These are phyloP conservation scores for Nakazawaea anatomiae DNA, from an alignment of 805 yeast species.

Conservation along the genomic window DNA sequence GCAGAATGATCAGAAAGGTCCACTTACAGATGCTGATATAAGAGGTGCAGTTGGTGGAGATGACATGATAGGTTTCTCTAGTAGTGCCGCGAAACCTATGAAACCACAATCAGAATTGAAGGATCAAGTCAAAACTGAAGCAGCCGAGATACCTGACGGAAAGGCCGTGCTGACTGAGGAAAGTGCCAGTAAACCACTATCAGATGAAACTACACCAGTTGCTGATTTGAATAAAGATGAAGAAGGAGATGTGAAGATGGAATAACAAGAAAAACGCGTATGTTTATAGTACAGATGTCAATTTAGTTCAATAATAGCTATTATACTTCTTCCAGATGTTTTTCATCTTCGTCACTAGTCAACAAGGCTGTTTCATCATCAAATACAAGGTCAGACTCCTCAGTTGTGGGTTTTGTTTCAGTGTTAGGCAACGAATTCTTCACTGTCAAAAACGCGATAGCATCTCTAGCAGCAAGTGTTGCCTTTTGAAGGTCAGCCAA, in stretches of 20 bases:
- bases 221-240: slow-evolving; percentile 10
- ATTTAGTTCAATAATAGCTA: too few relatives aligned
- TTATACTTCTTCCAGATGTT: neutral
- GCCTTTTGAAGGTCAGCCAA: slow-evolving; percentile 40
- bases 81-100: slow-evolving; percentile 22
- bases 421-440: slow-evolving; percentile 17
- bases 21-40: slow-evolving; percentile 32
- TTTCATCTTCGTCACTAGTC: neutral
- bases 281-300: too few relatives aligned
- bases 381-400: neutral
- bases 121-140: slow-evolving; percentile 5
- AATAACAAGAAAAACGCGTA: neutral
- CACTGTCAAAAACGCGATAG: slow-evolving; percentile 51
- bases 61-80: slow-evolving; percentile 24
- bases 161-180: slow-evolving; percentile 19
- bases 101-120: slow-evolving; percentile 7
- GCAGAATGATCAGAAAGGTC: slow-evolving; percentile 13
- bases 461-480: slow-evolving; percentile 49
- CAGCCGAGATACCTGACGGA: neutral
- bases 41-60: slow-evolving; percentile 36
- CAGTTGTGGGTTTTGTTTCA: neutral
- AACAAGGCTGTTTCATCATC: neutral
- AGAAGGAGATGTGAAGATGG: slow-evolving; percentile 16
- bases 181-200: slow-evolving; percentile 17
- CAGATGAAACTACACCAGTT: neutral